These are phyloP conservation scores for Citrus mangshanensis DNA, from an alignment of 345 rosid genomes.

Conservation along the genomic window DNA sequence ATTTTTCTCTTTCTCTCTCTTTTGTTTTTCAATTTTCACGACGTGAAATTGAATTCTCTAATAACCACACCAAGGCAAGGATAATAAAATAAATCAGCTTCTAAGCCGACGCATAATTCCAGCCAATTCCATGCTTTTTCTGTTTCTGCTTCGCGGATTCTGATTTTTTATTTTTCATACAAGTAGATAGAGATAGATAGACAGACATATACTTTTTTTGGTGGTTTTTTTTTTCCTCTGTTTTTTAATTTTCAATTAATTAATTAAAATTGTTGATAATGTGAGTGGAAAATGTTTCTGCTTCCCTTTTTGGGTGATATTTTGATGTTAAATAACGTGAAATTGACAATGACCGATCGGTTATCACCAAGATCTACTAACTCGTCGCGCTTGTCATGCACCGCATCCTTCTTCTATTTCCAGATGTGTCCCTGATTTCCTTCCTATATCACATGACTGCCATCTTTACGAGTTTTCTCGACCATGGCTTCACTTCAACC, in stretches of 20 bases:
- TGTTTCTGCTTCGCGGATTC: constrained; percentile 13
- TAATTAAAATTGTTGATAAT: neutral
- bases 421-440: neutral
- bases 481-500: neutral
- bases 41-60: neutral
- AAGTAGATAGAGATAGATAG: too few relatives aligned
- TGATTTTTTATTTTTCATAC: neutral
- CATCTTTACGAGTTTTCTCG: neutral
- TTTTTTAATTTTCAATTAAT: neutral
- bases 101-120: constrained; percentile 10
- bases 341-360: constrained; percentile 18
- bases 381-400: neutral
- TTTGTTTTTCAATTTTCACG: neutral
- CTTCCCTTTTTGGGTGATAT: neutral
- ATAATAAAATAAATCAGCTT: neutral
- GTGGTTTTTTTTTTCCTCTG: neutral
- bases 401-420: neutral
- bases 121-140: constrained; percentile 22
- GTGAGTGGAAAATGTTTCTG: neutral
- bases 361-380: constrained; percentile 8
- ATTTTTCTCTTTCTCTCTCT: constrained; percentile 3
- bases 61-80: too few relatives aligned
- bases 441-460: neutral
- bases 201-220: neutral
- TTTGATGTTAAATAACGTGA: constrained; percentile 10